Base-by-base conservation (phyloP, 148 eudicot species). In the Rhododendron ferrugineum region DNA sequence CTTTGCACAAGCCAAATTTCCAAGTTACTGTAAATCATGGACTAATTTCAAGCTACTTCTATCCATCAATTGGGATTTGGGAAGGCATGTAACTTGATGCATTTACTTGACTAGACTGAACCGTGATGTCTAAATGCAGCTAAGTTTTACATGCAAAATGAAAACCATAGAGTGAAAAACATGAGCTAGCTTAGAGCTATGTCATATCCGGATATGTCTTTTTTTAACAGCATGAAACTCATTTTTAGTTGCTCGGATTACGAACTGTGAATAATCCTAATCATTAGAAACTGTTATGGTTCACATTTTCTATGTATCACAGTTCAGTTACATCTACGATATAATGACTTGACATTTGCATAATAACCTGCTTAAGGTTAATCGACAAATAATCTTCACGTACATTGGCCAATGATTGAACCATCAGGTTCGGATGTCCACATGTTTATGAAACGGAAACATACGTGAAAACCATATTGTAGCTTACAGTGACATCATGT, bases 401-500 rank as follows among this genome's bases (percentile, higher is more conserved):
- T 68, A 68, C 11, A 23, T 11, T 28, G 74, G 36, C 36, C 74
- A 23, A 26, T 68, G 74, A 68, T n/a, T 11, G 36, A 44, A 46
- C 2, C 49, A 15, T 74, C 46, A 70, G 20, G 75, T 70, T 40
- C 32, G 20, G 75, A 70, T 70, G 40, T 70, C 20, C 40, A 79
- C 1, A 30, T 56, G 49, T 32, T 3, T 70, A 68, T 18, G 46
- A 28, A 47, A 47, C 22, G 16, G 14, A 28, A 66, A 14, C 9
- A 68, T 66, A 47, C 9, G 1, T 30, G 11, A 83, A 49, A 36
- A 49, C 15, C 46, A 73, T 34, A 44, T 3, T 5, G 47, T 47
- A 70, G 66, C 81, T 77, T 88, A 91, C 93, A 68, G 73, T n/a
- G 64, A 91, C 80, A 76, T 88, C 89, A 76, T 91, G 93, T 4